A percentile compares a stretch with the other conserved stretches of the same genome.
Evolutionary conservation across 2,329 filamentous ascomycete species (phyloP).

Genomic region (Aspergillus tubingensis): DNA sequence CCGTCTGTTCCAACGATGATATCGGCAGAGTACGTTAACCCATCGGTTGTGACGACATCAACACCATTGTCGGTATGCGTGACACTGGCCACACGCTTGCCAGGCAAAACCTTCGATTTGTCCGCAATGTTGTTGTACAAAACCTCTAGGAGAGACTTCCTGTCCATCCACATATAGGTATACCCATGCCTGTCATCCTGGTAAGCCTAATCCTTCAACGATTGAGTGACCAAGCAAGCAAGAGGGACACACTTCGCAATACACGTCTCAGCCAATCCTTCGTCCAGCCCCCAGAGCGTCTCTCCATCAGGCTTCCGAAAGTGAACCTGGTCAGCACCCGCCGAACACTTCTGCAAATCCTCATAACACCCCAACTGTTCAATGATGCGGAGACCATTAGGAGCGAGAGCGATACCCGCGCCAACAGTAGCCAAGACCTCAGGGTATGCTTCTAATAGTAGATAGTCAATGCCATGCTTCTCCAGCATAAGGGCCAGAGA

Average conservation of each 20-base stretch:
- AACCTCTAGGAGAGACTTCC: constrained; percentile 26
- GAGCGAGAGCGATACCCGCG: constrained; percentile 21
- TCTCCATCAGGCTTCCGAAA: background rate
- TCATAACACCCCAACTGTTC: constrained; percentile 20
- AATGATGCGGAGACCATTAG: constrained; percentile 20
- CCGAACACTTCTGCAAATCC: background rate
- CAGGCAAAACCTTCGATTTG: constrained; percentile 22
- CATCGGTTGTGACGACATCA: constrained; percentile 15
- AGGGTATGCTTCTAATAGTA: constrained; percentile 23
- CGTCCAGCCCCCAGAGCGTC: background rate
- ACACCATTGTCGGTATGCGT: constrained; percentile 3
- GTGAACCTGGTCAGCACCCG: background rate
- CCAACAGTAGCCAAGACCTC: constrained; percentile 24
- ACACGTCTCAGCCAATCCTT: background rate
- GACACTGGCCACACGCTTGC: constrained; percentile 17
- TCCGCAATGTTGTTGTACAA: constrained; percentile 29
- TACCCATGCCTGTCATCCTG: constrained; percentile 22
- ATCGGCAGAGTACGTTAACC: constrained; percentile 25
- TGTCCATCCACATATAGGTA: constrained; percentile 25
- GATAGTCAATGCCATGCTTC: constrained; percentile 20
- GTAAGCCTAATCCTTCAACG: background rate
- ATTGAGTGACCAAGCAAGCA: too few species aligned
- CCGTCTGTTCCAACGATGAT: constrained; percentile 48
- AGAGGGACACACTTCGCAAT: background rate
- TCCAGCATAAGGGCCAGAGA: constrained; percentile 23